phyloP scores from a whole-genome alignment of 179 eudicot species.

The Amaranthus tricolor region DNA sequence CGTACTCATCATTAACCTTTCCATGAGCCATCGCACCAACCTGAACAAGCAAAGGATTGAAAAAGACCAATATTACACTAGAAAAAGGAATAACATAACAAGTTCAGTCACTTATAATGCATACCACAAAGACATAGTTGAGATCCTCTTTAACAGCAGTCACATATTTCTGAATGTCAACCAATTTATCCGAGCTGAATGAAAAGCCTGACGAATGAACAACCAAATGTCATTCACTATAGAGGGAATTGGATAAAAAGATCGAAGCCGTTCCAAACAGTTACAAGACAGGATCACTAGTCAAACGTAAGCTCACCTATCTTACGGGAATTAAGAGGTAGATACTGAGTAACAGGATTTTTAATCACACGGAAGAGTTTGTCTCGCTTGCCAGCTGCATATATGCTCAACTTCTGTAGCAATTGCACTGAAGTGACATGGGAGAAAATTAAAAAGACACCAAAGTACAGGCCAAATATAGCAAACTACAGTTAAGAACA shows the following conservation, averaged over 20 bases:
- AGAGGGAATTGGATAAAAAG: background rate
- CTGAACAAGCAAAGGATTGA: slow-evolving; percentile 36
- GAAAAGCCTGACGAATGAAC: slow-evolving; percentile 62
- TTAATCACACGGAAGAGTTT: slow-evolving; percentile 75
- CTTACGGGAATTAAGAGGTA: slow-evolving; percentile 73
- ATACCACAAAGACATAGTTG: slow-evolving; percentile 87
- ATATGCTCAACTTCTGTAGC: slow-evolving; percentile 78
- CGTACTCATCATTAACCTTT: slow-evolving; percentile 64
- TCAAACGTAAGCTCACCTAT: slow-evolving; percentile 53
- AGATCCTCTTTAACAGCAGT: slow-evolving; percentile 50
- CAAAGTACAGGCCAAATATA: background rate
- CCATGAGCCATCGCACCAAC: slow-evolving; percentile 99
- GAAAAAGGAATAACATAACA: background rate
- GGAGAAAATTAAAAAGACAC: background rate
- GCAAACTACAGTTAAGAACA: background rate
- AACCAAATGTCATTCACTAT: slow-evolving; percentile 12
- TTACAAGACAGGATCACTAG: background rate
- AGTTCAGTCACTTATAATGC: slow-evolving; percentile 13
- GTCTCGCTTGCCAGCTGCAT: slow-evolving; percentile 82
- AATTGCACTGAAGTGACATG: slow-evolving; percentile 62
- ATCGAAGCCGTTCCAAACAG: background rate
- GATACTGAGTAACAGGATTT: slow-evolving; percentile 88
- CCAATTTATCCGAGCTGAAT: slow-evolving; percentile 82
- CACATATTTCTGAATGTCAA: slow-evolving; percentile 71
- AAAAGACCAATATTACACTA: background rate